Conservation (phyloP, 2,329 filamentous ascomycete species). For the Emmonsiellopsis sp. region DNA sequence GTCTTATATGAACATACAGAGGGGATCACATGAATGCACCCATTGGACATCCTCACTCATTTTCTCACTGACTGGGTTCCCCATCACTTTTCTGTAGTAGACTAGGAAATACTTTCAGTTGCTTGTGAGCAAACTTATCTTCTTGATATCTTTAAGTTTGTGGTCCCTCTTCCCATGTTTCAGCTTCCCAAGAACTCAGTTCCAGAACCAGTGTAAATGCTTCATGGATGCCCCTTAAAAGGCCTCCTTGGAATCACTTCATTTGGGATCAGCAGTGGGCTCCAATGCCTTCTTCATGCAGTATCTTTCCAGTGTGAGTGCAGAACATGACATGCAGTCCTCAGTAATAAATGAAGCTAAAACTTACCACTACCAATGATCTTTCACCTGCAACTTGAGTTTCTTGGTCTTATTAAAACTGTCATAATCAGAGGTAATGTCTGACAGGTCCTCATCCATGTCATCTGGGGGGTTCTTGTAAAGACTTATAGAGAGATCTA, state of each 20-base stretch:
- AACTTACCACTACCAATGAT: constrained; percentile 13
- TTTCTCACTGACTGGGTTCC: constrained; percentile 11
- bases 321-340: neutral
- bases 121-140: constrained; percentile 12
- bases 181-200: constrained; percentile 15
- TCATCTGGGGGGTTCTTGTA: constrained; percentile 15
- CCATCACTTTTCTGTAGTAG: constrained; percentile 14
- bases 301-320: constrained; percentile 10
- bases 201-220: constrained; percentile 16
- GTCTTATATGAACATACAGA: constrained; percentile 3
- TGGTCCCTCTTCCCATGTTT: constrained; percentile 8
- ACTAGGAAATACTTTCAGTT: constrained; percentile 17
- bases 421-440: constrained; percentile 15
- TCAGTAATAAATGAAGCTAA: constrained; percentile 1
- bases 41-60: constrained; percentile 11
- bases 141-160: constrained; percentile 11
- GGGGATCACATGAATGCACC: constrained; percentile 7
- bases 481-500: neutral
- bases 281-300: constrained; percentile 14
- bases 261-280: constrained; percentile 13
- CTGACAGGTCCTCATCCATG: constrained; percentile 15
- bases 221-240: constrained; percentile 12
- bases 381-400: constrained; percentile 9
- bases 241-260: constrained; percentile 10
- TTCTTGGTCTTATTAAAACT: constrained; percentile 13